Evolutionary conservation across 306 rosid species (phyloP).

Genomic region (Cucurbita argyrosperma): DNA sequence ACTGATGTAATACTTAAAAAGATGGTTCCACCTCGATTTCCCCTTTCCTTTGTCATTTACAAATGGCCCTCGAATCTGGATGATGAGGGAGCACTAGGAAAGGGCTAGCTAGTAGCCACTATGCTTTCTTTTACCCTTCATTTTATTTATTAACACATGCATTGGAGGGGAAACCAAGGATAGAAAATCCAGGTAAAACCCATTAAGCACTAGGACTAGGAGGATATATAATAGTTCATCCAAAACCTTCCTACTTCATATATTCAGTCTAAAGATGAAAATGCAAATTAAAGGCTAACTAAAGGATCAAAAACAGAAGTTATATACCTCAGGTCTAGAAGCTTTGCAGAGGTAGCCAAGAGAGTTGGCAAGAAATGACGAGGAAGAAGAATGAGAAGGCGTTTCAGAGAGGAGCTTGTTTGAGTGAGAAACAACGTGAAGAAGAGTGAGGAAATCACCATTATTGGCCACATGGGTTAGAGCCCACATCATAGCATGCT

Average conservation of each 20-base stretch:
- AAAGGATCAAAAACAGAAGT: neutral
- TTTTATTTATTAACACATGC: neutral
- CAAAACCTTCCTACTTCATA: neutral
- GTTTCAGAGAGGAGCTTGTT: neutral
- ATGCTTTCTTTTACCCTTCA: neutral
- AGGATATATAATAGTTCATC: neutral
- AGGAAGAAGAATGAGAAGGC: constrained; percentile 28
- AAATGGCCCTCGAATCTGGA: neutral
- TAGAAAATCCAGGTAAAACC: neutral
- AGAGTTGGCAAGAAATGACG: constrained; percentile 57
- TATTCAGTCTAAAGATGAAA: neutral
- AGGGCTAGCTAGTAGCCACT: neutral
- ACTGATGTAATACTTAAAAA: neutral
- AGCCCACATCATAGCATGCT: constrained; percentile 95
- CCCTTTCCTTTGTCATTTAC: neutral
- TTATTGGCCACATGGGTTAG: constrained; percentile 59
- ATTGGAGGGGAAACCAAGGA: neutral
- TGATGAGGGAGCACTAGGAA: neutral
- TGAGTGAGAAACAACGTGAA: constrained; percentile 41
- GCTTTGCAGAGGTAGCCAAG: constrained; percentile 79
- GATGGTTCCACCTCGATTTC: neutral
- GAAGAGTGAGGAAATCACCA: constrained; percentile 78
- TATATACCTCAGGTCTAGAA: constrained; percentile 61
- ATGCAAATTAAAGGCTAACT: neutral
- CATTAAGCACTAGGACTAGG: neutral